These are phyloP conservation scores for Coemansia reversa DNA, from an alignment of 192 early-diverging fungal genomes.

Conservation along the genomic window DNA sequence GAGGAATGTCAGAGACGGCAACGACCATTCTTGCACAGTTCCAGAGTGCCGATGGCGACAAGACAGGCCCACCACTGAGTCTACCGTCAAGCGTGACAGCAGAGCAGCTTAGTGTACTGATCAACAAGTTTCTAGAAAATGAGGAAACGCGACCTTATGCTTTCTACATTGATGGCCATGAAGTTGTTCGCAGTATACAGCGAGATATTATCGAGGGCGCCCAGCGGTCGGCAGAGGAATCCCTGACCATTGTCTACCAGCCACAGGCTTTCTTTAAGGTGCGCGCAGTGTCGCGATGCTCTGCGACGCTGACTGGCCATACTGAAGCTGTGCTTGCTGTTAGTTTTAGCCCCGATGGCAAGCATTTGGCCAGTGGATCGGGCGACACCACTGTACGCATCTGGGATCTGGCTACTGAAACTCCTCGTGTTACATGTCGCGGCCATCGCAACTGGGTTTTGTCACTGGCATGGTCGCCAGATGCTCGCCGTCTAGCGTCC, in stretches of 20 bases:
- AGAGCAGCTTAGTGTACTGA: slow-evolving; percentile 79
- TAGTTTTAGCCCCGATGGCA: slow-evolving; percentile 87
- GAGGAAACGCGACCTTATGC: slow-evolving; percentile 93
- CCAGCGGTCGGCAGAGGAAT: slow-evolving; percentile 83
- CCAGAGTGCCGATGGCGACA: slow-evolving; percentile 71
- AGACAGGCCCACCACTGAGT: slow-evolving; percentile 83
- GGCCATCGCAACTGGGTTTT: slow-evolving; percentile 95
- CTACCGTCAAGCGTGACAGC: slow-evolving; percentile 81
- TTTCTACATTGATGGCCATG: slow-evolving; percentile 84
- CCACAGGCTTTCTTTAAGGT: slow-evolving; percentile 97
- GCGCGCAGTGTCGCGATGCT: slow-evolving; percentile 89
- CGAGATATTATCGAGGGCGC: slow-evolving; percentile 76
- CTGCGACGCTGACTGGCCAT: slow-evolving; percentile 82
- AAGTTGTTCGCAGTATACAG: slow-evolving; percentile 74
- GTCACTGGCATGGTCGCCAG: slow-evolving; percentile 89
- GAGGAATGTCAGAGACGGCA: slow-evolving; percentile 7
- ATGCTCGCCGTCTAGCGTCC: slow-evolving; percentile 79
- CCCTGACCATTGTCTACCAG: slow-evolving; percentile 86
- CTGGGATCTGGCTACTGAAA: slow-evolving; percentile 97
- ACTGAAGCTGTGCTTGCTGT: slow-evolving; percentile 91
- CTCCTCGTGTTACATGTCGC: slow-evolving; percentile 79
- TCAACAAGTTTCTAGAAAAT: slow-evolving; percentile 81
- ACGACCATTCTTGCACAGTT: slow-evolving; percentile 62
- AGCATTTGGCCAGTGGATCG: slow-evolving; percentile 90
- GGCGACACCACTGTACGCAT: slow-evolving; percentile 92